phyloP scores from a whole-genome alignment of 805 yeast genomes.

The Nakazawaea holstii region DNA sequence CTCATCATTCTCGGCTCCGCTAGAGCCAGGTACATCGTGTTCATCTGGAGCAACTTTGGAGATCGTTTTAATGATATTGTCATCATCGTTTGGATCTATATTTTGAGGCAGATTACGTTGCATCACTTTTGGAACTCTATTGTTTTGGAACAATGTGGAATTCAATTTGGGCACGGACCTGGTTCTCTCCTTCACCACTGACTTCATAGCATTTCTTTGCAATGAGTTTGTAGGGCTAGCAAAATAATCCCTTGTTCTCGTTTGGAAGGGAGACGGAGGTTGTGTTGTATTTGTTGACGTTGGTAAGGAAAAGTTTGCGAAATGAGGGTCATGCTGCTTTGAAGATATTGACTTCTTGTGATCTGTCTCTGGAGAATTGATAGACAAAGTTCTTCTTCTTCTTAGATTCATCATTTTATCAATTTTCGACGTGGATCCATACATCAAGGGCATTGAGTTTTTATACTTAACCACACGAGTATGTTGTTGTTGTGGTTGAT shows the following conservation, averaged over 20 bases:
- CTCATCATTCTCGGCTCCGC: background rate
- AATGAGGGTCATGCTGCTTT: background rate
- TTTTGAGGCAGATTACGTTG: background rate
- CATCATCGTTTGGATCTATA: conserved; percentile 8
- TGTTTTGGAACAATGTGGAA: conserved; percentile 2
- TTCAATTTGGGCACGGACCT: background rate
- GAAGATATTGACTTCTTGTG: background rate
- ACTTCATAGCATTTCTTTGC: background rate
- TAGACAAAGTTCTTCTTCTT: conserved; percentile 1
- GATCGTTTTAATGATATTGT: conserved; percentile 2
- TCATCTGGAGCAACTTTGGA: background rate
- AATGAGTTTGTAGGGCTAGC: too few relatives aligned
- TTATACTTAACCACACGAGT: background rate
- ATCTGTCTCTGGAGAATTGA: background rate
- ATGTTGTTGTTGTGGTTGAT: background rate
- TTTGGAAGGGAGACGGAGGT: conserved; percentile 6
- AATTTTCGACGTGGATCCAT: background rate
- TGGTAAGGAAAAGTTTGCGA: background rate
- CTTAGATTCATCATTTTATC: background rate
- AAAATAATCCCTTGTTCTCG: background rate
- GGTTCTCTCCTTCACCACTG: background rate
- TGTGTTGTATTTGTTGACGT: conserved; percentile 1
- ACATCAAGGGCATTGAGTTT: conserved; percentile 6
- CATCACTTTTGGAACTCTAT: conserved; percentile 4
- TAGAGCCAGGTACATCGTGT: background rate